Percentiles rank a stretch among this genome's conserved stretches.
phyloP scores from a whole-genome alignment of 2,329 filamentous ascomycete genomes.

The Didymosphaeria variabile region DNA sequence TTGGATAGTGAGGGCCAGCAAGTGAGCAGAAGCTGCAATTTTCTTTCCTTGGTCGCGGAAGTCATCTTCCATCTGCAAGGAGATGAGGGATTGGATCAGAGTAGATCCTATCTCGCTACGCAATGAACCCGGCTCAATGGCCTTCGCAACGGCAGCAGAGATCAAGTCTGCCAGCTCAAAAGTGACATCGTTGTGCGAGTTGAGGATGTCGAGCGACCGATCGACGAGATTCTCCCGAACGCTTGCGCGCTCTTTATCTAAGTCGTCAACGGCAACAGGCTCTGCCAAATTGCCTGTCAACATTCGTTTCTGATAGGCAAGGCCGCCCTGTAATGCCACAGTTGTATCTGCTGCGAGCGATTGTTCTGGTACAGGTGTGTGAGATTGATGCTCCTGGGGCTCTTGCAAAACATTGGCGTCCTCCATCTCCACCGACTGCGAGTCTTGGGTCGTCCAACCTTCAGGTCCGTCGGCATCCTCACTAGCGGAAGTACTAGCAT shows the following conservation, averaged over 20 bases:
- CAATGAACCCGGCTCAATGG: conserved; percentile 64
- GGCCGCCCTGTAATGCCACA: conserved; percentile 30
- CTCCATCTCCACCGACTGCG: conserved; percentile 52
- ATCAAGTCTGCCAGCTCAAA: conserved; percentile 93
- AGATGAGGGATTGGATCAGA: conserved; percentile 82
- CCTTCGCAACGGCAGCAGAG: conserved; percentile 72
- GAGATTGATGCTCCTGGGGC: conserved; percentile 21
- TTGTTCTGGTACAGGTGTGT: conserved; percentile 30
- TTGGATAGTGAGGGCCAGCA: conserved; percentile 87
- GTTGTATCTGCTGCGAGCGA: conserved; percentile 23
- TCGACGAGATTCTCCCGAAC: conserved; percentile 84
- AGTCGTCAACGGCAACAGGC: conserved; percentile 74
- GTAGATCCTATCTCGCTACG: conserved; percentile 82
- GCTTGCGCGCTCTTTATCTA: conserved; percentile 78
- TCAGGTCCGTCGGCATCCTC: conserved; percentile 38
- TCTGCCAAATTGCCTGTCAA: conserved; percentile 45
- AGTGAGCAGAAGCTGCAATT: conserved; percentile 89
- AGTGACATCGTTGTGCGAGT: conserved; percentile 85
- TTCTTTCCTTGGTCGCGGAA: conserved; percentile 68
- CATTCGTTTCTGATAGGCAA: conserved; percentile 47
- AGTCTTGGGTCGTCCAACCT: conserved; percentile 39
- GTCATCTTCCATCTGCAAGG: conserved; percentile 67
- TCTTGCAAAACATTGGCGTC: conserved; percentile 35
- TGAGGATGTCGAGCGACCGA: conserved; percentile 87
- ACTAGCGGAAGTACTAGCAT: conserved; percentile 36